Evolutionary conservation across 2,329 filamentous ascomycete genomes (phyloP).

Genomic region (Aspergillus phoenicis): DNA sequence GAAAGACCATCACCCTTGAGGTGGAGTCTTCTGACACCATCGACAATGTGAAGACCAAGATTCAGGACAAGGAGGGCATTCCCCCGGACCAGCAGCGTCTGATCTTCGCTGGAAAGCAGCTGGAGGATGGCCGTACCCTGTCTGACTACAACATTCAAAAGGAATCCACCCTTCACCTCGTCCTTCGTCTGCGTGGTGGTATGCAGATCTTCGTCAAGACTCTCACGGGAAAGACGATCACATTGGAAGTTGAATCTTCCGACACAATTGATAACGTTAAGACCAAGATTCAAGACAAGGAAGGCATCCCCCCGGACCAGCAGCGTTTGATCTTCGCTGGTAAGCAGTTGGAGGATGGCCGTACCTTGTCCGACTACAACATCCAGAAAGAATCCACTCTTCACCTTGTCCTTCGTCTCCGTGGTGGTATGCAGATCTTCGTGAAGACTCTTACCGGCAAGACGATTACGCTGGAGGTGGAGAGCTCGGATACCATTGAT

Average conservation of each 20-base stretch:
- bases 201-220: constrained; percentile 63
- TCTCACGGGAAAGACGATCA: constrained; percentile 85
- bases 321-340: constrained; percentile 92
- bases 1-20: constrained; percentile 68
- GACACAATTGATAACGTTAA: constrained; percentile 96
- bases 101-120: constrained; percentile 95
- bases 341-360: constrained; percentile 90
- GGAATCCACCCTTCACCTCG: constrained; percentile 81
- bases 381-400: constrained; percentile 90
- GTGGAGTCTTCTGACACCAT: constrained; percentile 80
- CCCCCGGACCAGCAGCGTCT: constrained; percentile 94
- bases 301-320: constrained; percentile 90
- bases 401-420: constrained; percentile 77
- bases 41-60: constrained; percentile 96
- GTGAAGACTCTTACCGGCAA: constrained; percentile 80
- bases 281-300: constrained; percentile 78
- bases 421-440: constrained; percentile 83
- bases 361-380: constrained; percentile 92
- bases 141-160: constrained; percentile 97
- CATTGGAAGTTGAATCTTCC: constrained; percentile 82
- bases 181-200: constrained; percentile 84
- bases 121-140: constrained; percentile 89
- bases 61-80: constrained; percentile 97
- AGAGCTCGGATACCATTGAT: constrained; percentile 69
- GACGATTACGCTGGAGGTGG: constrained; percentile 70